Conservation (phyloP, 768 basidiomycete genomes). For the Lentinula sp. region DNA sequence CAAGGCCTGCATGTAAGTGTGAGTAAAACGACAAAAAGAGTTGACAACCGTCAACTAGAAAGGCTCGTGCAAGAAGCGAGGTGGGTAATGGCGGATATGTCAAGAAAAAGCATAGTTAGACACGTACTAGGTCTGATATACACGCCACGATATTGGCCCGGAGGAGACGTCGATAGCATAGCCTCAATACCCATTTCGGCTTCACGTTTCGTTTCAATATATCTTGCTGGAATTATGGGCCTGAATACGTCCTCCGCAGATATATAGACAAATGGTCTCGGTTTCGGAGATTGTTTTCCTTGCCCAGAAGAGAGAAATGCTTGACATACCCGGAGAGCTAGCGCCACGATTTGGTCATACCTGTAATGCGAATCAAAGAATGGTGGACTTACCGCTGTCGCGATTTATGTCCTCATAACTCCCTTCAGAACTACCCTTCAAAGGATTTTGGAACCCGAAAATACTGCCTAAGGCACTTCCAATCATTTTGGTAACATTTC, state of each 20-base stretch:
- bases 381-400: conserved; percentile 67
- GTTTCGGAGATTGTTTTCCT: conserved; percentile 19
- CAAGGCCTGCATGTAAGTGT: conserved; percentile 55
- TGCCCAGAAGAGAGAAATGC: conserved; percentile 52
- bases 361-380: conserved; percentile 2
- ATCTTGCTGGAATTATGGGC: conserved; percentile 77
- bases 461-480: conserved; percentile 38
- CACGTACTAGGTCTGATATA: conserved; percentile 86
- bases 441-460: conserved; percentile 47
- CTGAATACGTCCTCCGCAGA: conserved; percentile 94
- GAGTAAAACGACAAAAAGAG: conserved; percentile 9
- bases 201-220: conserved; percentile 92
- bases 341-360: conserved; percentile 2
- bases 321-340: conserved; percentile 73
- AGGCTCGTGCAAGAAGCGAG: not conserved
- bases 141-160: conserved; percentile 55
- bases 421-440: conserved; percentile 32
- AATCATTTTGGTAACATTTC: conserved; percentile 47
- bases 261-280: conserved; percentile 84
- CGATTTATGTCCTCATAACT: conserved; percentile 83
- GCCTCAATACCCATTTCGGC: conserved; percentile 70
- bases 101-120: conserved; percentile 6
- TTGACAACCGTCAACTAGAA: not conserved
- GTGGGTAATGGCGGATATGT: not conserved
- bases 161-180: conserved; percentile 30